Evolutionary conservation across 345 rosid genomes (phyloP).

Genomic region (Xanthoceras sorbifolium): DNA sequence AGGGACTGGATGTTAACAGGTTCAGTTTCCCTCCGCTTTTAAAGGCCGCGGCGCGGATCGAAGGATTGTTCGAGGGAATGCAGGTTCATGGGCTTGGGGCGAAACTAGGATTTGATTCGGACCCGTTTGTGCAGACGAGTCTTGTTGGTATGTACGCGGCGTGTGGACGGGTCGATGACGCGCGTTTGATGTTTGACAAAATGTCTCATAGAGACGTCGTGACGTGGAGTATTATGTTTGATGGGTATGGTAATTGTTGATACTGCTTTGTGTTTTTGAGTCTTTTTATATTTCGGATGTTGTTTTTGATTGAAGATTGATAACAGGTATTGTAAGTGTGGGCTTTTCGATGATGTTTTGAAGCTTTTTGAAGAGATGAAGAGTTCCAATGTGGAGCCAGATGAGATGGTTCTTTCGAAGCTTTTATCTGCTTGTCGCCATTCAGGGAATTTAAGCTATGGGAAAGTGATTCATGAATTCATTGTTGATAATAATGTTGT

Average conservation of each 20-base stretch:
- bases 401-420: slow-evolving; percentile 54
- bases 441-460: slow-evolving; percentile 42
- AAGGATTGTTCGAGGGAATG: slow-evolving; percentile 49
- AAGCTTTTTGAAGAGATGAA: slow-evolving; percentile 72
- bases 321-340: slow-evolving; percentile 49
- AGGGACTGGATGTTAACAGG: slow-evolving; percentile 38
- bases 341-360: slow-evolving; percentile 49
- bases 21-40: slow-evolving; percentile 52
- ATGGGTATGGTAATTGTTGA: slow-evolving; percentile 40
- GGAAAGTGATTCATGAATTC: slow-evolving; percentile 48
- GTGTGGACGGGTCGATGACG: slow-evolving; percentile 39
- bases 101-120: slow-evolving; percentile 48
- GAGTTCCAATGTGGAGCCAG: slow-evolving; percentile 45
- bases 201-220: slow-evolving; percentile 57
- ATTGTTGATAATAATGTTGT: slow-evolving; percentile 38
- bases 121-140: slow-evolving; percentile 62
- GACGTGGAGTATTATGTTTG: slow-evolving; percentile 60
- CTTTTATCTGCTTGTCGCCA: slow-evolving; percentile 54
- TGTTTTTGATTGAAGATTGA: slow-evolving; percentile 11
- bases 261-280: background rate
- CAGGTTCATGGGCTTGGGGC: slow-evolving; percentile 56
- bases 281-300: background rate
- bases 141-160: slow-evolving; percentile 42
- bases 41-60: slow-evolving; percentile 45
- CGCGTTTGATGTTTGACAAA: slow-evolving; percentile 57